phyloP scores from a whole-genome alignment of 768 basidiomycete genomes.

The Dioszegia aurantiaca region DNA sequence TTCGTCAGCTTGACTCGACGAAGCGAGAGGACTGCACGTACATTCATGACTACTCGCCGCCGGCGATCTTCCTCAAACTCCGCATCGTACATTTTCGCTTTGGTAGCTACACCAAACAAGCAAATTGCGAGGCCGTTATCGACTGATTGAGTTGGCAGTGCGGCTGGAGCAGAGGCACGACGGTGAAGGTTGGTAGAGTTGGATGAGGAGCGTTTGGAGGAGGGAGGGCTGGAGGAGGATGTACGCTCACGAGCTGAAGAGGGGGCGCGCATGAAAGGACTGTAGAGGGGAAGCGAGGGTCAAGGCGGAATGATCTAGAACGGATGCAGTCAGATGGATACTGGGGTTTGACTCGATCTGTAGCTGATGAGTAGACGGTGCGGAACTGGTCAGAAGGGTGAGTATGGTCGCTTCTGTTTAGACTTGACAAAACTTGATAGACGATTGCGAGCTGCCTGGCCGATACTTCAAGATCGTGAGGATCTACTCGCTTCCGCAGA shows the following conservation, averaged over 20 bases:
- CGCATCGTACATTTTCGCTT: slow-evolving; percentile 32
- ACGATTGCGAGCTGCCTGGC: too few species aligned
- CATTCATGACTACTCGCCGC: slow-evolving; percentile 49
- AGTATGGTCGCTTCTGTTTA: too few species aligned
- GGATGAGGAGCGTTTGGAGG: background rate
- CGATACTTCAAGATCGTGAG: too few species aligned
- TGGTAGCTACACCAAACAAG: slow-evolving; percentile 29
- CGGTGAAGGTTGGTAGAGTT: background rate
- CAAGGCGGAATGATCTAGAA: too few species aligned
- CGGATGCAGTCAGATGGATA: too few species aligned
- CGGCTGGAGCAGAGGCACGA: slow-evolving; percentile 7
- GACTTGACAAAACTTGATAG: too few species aligned
- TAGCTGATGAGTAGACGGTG: too few species aligned
- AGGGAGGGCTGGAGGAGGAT: background rate
- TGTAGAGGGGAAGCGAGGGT: too few species aligned
- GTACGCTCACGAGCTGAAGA: background rate
- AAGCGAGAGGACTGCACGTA: slow-evolving; percentile 6
- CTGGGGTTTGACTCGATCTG: too few species aligned
- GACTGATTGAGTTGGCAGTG: background rate
- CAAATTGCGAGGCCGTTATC: slow-evolving; percentile 36
- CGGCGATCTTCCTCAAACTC: slow-evolving; percentile 45
- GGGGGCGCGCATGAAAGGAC: background rate
- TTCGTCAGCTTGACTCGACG: slow-evolving; percentile 6
- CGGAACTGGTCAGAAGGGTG: too few species aligned
- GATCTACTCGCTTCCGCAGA: too few species aligned